Percentiles rank a stretch among this genome's conserved stretches.
Conservation (phyloP, 2,329 filamentous ascomycete genomes). For the Colletotrichum sp. region DNA sequence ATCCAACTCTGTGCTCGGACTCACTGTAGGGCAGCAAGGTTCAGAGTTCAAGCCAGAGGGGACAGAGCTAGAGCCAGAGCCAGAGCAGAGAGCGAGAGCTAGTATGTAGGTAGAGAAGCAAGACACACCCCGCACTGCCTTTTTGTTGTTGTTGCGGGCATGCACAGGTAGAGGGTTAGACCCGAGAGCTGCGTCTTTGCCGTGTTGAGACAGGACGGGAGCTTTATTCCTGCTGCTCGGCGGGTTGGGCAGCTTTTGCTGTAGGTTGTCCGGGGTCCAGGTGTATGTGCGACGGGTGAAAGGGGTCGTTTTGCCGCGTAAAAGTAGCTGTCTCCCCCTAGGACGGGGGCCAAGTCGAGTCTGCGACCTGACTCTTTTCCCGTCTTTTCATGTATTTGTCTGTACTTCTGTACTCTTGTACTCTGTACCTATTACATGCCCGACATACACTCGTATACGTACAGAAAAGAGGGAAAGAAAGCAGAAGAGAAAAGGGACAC, state of each 20-base stretch:
- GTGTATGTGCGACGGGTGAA: background rate
- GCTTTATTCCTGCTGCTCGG: background rate
- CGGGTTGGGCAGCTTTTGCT: background rate
- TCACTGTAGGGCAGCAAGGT: background rate
- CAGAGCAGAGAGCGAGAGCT: background rate
- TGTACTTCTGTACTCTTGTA: background rate
- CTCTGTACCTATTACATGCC: background rate
- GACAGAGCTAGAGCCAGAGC: background rate
- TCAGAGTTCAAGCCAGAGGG: background rate
- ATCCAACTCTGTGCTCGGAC: constrained; percentile 1
- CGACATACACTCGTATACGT: background rate
- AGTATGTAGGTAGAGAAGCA: background rate
- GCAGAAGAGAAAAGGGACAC: background rate
- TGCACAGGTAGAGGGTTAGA: background rate
- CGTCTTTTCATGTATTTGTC: background rate
- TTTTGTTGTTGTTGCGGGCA: background rate
- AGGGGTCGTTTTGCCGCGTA: background rate
- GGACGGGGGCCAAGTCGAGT: background rate
- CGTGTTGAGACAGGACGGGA: background rate
- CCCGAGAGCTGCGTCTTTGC: background rate
- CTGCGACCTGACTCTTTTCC: background rate
- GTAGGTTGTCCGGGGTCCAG: background rate
- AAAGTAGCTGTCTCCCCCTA: background rate
- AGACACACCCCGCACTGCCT: background rate
- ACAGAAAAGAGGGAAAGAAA: too few species aligned